A percentile compares a stretch with the other conserved stretches of the same genome.
phyloP scores from a whole-genome alignment of 164 flowering plant species.

The Nymphaea colorata region DNA sequence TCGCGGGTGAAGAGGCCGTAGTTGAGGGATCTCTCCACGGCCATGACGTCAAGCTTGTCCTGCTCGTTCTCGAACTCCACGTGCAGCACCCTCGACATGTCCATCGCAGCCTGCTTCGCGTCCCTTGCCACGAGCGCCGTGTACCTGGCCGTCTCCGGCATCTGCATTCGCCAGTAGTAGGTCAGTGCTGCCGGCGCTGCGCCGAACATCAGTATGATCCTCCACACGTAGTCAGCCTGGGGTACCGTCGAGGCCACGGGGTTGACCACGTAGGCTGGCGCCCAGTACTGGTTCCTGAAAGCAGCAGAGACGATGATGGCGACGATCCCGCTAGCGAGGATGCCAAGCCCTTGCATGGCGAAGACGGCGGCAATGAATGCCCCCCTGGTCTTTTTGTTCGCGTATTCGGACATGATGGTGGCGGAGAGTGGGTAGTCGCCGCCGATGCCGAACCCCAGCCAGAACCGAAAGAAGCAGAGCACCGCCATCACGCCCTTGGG shows the following conservation, averaged over 20 bases:
- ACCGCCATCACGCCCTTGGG: slow-evolving; percentile 23
- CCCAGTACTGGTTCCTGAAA: slow-evolving; percentile 8
- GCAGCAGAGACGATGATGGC: slow-evolving; percentile 17
- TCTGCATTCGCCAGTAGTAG: slow-evolving; percentile 3
- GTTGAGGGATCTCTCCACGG: neutral
- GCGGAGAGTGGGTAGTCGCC: slow-evolving; percentile 48
- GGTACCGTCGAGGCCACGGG: slow-evolving; percentile 13
- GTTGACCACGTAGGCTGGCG: slow-evolving; percentile 8
- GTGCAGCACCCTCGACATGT: slow-evolving; percentile 30
- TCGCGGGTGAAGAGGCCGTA: neutral
- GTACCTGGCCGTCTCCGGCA: slow-evolving; percentile 11
- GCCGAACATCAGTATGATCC: slow-evolving; percentile 21
- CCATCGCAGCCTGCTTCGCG: slow-evolving; percentile 27
- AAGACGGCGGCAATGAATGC: slow-evolving; percentile 41
- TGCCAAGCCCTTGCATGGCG: slow-evolving; percentile 56
- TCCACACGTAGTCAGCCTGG: slow-evolving; percentile 30
- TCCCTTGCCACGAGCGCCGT: slow-evolving; percentile 37
- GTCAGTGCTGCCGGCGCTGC: neutral
- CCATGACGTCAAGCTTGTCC: slow-evolving; percentile 10
- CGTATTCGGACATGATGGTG: slow-evolving; percentile 46
- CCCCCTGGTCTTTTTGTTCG: slow-evolving; percentile 42
- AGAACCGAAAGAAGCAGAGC: slow-evolving; percentile 22
- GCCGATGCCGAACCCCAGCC: slow-evolving; percentile 53
- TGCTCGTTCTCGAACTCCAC: slow-evolving; percentile 21
- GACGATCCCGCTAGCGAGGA: slow-evolving; percentile 27